Percentiles rank a stretch among this genome's conserved stretches.
Evolutionary conservation across 176 grass and related monocot species (phyloP).

Genomic region (Cenchrus fungigraminus): DNA sequence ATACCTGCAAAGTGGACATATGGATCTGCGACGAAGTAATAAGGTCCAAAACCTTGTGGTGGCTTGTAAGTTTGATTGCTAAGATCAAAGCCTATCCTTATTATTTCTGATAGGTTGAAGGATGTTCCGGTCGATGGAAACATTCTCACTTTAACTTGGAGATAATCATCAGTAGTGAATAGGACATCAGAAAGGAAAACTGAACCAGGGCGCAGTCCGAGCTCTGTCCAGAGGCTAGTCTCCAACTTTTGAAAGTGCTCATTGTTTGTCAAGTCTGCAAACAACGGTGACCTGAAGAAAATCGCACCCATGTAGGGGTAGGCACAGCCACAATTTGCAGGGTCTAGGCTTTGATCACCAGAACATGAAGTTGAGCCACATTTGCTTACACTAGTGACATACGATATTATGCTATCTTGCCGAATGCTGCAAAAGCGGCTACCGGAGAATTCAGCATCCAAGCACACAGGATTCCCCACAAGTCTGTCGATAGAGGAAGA

Average conservation of each 20-base stretch:
- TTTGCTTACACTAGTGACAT: constrained; percentile 55
- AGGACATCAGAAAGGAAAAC: constrained; percentile 64
- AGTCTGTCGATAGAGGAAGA: constrained; percentile 57
- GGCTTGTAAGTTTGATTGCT: constrained; percentile 61
- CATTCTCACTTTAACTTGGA: constrained; percentile 56
- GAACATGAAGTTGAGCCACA: constrained; percentile 58
- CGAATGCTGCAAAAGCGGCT: constrained; percentile 50
- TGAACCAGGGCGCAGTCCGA: constrained; percentile 40
- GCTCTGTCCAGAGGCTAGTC: constrained; percentile 50
- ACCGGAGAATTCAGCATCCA: constrained; percentile 27
- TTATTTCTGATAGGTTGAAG: constrained; percentile 55
- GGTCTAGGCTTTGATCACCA: constrained; percentile 54
- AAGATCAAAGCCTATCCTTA: constrained; percentile 54
- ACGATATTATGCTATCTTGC: constrained; percentile 27
- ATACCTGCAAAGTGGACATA: constrained; percentile 54
- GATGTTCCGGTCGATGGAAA: constrained; percentile 56
- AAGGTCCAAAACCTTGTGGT: constrained; percentile 69
- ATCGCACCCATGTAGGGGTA: constrained; percentile 66
- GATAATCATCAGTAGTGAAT: constrained; percentile 53
- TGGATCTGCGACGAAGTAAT: constrained; percentile 56
- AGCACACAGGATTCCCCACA: constrained; percentile 70
- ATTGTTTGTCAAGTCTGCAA: constrained; percentile 48
- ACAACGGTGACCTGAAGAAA: constrained; percentile 59
- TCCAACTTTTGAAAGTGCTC: constrained; percentile 55
- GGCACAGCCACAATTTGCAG: constrained; percentile 63